Conservation (phyloP, 768 basidiomycete species). For the Boletus reticuloceps region DNA sequence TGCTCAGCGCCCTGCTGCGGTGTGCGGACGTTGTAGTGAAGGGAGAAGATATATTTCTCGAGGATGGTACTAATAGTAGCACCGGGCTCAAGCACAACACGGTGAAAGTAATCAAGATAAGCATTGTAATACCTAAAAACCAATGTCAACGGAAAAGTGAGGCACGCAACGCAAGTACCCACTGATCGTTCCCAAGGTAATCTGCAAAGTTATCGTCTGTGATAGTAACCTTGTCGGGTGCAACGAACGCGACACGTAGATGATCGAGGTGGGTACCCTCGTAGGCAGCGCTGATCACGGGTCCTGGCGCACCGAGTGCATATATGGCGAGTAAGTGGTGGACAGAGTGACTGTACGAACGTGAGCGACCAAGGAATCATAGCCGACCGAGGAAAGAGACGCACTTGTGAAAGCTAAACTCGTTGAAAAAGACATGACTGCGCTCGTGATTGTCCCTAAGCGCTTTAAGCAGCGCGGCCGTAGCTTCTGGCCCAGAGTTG, state of each 20-base stretch:
- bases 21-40: constrained; percentile 43
- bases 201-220: constrained; percentile 25
- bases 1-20: constrained; percentile 31
- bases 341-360: constrained; percentile 46
- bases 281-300: constrained; percentile 43
- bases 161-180: not conserved
- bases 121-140: constrained; percentile 31
- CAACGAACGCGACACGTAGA: constrained; percentile 33
- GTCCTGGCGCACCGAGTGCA: constrained; percentile 51
- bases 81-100: constrained; percentile 27
- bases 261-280: constrained; percentile 38
- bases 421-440: constrained; percentile 55
- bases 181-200: constrained; percentile 33
- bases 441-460: constrained; percentile 53
- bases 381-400: not conserved
- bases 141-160: not conserved
- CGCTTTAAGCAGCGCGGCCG: constrained; percentile 35
- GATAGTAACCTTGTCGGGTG: constrained; percentile 22
- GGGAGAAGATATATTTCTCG: constrained; percentile 64
- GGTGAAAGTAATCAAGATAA: constrained; percentile 32
- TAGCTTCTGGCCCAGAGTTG: constrained; percentile 39
- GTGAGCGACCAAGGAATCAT: not conserved
- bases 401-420: constrained; percentile 33
- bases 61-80: constrained; percentile 37
- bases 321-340: constrained; percentile 61